Conservation (phyloP, 139 green algal genomes). For the Chlorella sp. region DNA sequence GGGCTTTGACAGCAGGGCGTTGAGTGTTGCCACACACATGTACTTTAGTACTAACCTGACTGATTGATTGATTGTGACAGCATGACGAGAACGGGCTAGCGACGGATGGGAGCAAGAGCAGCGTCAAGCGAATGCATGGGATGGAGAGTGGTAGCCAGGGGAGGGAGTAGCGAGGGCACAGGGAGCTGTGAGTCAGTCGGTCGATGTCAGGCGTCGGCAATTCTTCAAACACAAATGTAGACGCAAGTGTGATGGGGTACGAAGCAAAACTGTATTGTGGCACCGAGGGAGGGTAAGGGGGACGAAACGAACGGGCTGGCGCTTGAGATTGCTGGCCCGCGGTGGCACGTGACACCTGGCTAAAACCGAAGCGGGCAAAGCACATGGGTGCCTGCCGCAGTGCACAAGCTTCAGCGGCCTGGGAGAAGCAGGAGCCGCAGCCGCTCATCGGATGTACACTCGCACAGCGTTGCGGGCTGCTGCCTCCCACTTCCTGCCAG, state of each 20-base stretch:
- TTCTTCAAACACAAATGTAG: neutral
- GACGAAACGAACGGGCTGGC: too few species aligned
- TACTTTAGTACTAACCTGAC: neutral
- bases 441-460: conserved; percentile 26
- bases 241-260: neutral
- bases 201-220: too few species aligned
- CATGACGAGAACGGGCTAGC: neutral
- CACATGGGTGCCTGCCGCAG: neutral
- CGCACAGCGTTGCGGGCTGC: conserved; percentile 27
- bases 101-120: neutral
- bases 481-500: conserved; percentile 9
- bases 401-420: neutral
- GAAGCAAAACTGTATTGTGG: too few species aligned
- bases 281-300: too few species aligned
- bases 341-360: too few species aligned
- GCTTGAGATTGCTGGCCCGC: too few species aligned
- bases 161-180: neutral
- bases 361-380: neutral
- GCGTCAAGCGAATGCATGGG: neutral
- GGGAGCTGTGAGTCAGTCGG: neutral
- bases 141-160: neutral
- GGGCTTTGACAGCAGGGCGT: neutral
- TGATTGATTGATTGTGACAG: neutral
- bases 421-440: neutral
- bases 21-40: neutral